Evolutionary conservation across 768 basidiomycete species (phyloP).

Genomic region (Hypholoma sublateritium): DNA sequence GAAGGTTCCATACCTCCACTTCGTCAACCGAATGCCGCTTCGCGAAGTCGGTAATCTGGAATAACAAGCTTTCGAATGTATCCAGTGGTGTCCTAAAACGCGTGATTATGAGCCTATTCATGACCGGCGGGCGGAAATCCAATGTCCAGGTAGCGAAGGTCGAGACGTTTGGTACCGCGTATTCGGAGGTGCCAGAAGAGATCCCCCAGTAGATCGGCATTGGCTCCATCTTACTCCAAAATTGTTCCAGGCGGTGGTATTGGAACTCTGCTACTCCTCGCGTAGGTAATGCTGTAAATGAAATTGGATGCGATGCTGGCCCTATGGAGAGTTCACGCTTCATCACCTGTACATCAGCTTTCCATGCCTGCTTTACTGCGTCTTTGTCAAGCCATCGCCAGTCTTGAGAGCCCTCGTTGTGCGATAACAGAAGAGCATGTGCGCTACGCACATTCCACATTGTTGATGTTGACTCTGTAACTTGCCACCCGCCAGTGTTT

Average conservation of each 20-base stretch:
- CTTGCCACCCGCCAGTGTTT: conserved; percentile 40
- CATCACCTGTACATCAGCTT: conserved; percentile 36
- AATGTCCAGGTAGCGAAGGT: conserved; percentile 29
- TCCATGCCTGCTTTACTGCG: conserved; percentile 33
- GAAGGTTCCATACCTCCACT: conserved; percentile 48
- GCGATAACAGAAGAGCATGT: background rate
- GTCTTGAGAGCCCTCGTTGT: background rate
- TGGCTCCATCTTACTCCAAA: conserved; percentile 14
- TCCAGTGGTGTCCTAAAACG: conserved; percentile 22
- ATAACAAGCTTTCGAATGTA: conserved; percentile 32
- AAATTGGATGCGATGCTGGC: background rate
- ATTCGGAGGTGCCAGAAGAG: background rate
- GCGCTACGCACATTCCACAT: conserved; percentile 30
- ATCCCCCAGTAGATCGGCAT: conserved; percentile 15
- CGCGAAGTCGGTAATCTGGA: conserved; percentile 26
- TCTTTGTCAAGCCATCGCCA: conserved; percentile 31
- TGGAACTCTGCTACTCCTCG: conserved; percentile 29
- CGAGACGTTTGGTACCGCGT: conserved; percentile 3
- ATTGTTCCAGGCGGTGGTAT: conserved; percentile 18
- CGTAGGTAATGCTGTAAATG: conserved; percentile 25
- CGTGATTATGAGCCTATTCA: conserved; percentile 23
- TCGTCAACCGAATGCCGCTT: conserved; percentile 24
- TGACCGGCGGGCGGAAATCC: conserved; percentile 12
- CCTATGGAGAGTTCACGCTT: conserved; percentile 27
- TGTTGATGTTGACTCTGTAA: conserved; percentile 31